Evolutionary conservation across 73 alveolate species (phyloP), one percentile per base, ranked within the genome.

Genomic region (Durusdinium trenchii): DNA sequence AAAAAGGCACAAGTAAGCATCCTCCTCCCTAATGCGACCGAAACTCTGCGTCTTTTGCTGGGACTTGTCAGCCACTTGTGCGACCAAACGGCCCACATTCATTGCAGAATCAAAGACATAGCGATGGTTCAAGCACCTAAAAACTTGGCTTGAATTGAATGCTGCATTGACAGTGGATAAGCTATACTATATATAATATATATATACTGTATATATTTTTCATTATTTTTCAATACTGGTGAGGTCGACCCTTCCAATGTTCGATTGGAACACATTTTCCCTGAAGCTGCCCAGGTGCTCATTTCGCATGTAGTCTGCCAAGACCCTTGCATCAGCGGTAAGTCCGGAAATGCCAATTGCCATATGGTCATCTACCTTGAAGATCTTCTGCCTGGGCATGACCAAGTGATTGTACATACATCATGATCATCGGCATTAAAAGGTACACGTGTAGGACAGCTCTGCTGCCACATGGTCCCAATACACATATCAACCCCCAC

Each of bases 321-420:
- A 76, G 30, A 99, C 94, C 7, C 99, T 87, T 30, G 99, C 99
- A 67, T 99, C 99, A 30, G 99, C 99, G 30, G 99, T 99, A 61
- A 99, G 99, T 3, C 99, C 99, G 43, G 99, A 99, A 79, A 99
- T 99, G 73, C 99, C 99, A 83, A 99, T 99, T 45, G 99, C 99
- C 98, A 99, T 99, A 99, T 99, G 99, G 95, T 99, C 99, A 95
- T 99, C 99, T 67, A 99, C 99, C 97, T 99, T 99, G 99, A 99
- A 99, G 96, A 99, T 90, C 99, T 99, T 99, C 50, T 60, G 83
- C 79, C 83, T 86, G 69, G 50, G 69, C 43, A 26, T 35, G 76
- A 62, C 7, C 18, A 62, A n/a, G n/a, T n/a, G n/a, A n/a, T n/a
- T n/a, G n/a, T n/a, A n/a, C n/a, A n/a, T n/a, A n/a, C n/a, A n/a